A percentile compares a stretch with the other conserved stretches of the same genome.
Conservation (phyloP, 164 flowering plant genomes). For the Stephania cephalantha region DNA sequence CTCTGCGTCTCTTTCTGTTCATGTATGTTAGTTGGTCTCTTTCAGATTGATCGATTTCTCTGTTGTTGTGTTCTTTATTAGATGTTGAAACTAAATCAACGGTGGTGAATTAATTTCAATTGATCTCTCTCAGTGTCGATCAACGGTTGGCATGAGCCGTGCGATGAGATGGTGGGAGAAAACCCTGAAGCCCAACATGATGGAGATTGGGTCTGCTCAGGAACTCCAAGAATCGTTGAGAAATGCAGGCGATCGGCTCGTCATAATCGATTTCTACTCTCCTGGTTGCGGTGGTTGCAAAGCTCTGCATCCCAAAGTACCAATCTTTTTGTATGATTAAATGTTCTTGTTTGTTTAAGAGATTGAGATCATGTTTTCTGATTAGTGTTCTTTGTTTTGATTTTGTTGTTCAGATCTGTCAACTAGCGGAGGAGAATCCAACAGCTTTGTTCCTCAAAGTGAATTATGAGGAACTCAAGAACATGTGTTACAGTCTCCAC, state of each 20-base stretch:
- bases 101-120: not conserved
- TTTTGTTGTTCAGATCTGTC: constrained; percentile 33
- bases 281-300: constrained; percentile 97
- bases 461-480: constrained; percentile 52
- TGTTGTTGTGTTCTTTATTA: not conserved
- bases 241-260: constrained; percentile 67
- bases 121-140: constrained; percentile 14
- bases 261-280: constrained; percentile 73
- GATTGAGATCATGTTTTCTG: too few species aligned
- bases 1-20: constrained; percentile 23
- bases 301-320: constrained; percentile 90
- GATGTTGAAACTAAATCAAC: too few species aligned
- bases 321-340: too few species aligned
- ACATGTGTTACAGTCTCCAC: constrained; percentile 53
- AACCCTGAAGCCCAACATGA: constrained; percentile 60
- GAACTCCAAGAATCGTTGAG: constrained; percentile 49
- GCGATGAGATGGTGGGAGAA: constrained; percentile 85
- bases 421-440: constrained; percentile 56
- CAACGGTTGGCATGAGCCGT: constrained; percentile 42
- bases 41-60: not conserved
- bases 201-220: constrained; percentile 68
- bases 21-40: constrained; percentile 20
- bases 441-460: constrained; percentile 53
- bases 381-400: too few species aligned
- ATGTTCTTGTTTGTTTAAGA: too few species aligned